Base-by-base conservation (phyloP, 2,329 filamentous ascomycete genomes). In the Pseudogymnoascus pannorum region DNA sequence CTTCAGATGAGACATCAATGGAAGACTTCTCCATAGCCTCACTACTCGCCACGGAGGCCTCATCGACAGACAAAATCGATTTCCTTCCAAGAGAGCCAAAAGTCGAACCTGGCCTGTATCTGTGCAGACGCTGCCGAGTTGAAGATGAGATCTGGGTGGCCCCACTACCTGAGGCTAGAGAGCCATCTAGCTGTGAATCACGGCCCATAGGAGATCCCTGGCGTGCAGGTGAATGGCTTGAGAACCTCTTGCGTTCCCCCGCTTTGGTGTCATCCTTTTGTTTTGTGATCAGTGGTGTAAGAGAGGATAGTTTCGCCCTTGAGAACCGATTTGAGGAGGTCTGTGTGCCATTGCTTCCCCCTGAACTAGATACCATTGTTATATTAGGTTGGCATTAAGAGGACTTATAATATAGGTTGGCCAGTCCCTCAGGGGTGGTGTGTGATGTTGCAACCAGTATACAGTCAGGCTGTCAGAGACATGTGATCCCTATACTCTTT, bases 71-170 rank as follows among this genome's bases (percentile, higher is more conserved):
- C 18, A 61, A 65, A 44, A 69, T 64, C 4, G 72, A 72, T 58
- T 63, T 70, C 54, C 66, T 70, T 12, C 71, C 71, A 38, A 73
- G 57, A 38, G 71, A 72, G 4, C 72, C 72, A 63, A 73, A 72
- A 24, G 72, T 64, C 9, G 70, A 72, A 29, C 65, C 62, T 36
- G 71, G 70, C 38, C 70, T 64, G 11, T 63, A 66, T 58, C 72
- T 73, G 58, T 71, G 68, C 7, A 71, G 42, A 35, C 58, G 58
- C 7, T 38, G 58, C 22, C 42, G 22, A 42, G 58, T 33, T 16
- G 38, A 26, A 2, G 58, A 33, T 38, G 33, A 60, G n/a, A 33
- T 60, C 18, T 38, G 33, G 5, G 31, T 29, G 1, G 31, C 57
- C 14, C 57, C 57, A 24, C n/a, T 42, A 12, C 18, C 16, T 1